These are phyloP conservation scores for Dipodascus albidus DNA, from an alignment of 805 yeast species.

Conservation along the genomic window DNA sequence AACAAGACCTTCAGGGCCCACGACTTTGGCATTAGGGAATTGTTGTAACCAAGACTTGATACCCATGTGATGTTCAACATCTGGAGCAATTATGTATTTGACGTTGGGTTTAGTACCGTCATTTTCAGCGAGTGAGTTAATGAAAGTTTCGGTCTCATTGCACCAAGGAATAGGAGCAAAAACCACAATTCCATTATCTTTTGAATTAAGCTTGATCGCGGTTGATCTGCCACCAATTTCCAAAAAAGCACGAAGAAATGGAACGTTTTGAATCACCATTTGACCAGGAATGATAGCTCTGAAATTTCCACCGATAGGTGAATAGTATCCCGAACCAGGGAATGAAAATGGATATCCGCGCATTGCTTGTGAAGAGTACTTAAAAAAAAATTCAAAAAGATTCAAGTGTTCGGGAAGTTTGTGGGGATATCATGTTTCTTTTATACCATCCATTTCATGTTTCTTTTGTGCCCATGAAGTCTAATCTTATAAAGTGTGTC, in stretches of 20 bases:
- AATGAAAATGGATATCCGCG: constrained; percentile 1
- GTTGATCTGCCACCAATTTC: constrained; percentile 16
- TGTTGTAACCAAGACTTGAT: constrained; percentile 38
- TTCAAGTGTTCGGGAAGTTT: too few relatives aligned
- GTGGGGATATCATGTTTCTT: neutral
- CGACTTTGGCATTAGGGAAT: constrained; percentile 39
- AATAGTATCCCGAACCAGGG: constrained; percentile 5
- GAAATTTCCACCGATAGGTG: constrained; percentile 15
- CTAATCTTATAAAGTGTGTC: neutral
- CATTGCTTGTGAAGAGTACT: neutral
- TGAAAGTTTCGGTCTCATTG: constrained; percentile 12
- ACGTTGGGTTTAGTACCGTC: constrained; percentile 12
- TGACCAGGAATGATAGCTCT: constrained; percentile 8
- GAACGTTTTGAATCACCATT: constrained; percentile 16
- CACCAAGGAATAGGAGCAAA: constrained; percentile 16
- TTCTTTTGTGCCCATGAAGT: neutral
- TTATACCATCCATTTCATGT: too few relatives aligned
- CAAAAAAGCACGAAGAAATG: constrained; percentile 11
- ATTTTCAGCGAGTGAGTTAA: constrained; percentile 2
- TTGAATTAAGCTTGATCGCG: constrained; percentile 9
- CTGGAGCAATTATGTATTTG: constrained; percentile 43
- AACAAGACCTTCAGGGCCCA: constrained; percentile 37
- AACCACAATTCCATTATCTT: constrained; percentile 11
- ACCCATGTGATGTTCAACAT: constrained; percentile 55
- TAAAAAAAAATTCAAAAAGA: too few relatives aligned